These are phyloP conservation scores for Aspergillus kassunensis DNA, from an alignment of 495 filamentous ascomycete species.

Conservation along the genomic window DNA sequence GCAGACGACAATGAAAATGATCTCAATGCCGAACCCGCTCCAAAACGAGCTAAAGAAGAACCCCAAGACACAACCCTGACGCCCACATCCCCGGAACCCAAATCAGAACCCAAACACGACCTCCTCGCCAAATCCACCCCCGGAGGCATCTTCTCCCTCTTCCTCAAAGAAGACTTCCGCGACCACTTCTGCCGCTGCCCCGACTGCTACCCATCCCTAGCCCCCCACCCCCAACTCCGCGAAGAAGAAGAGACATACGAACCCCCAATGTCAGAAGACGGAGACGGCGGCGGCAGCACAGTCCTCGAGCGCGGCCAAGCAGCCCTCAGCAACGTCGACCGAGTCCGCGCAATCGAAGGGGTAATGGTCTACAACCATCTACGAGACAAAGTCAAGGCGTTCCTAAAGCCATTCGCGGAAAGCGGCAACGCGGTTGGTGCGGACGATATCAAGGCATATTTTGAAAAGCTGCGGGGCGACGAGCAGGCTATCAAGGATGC, in stretches of 20 bases:
- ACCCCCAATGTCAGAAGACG: constrained; percentile 70
- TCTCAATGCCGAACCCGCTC: constrained; percentile 23
- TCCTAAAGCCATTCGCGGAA: constrained; percentile 90
- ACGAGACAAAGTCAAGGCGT: constrained; percentile 88
- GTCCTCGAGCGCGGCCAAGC: constrained; percentile 88
- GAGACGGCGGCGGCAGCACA: constrained; percentile 57
- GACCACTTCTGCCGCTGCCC: constrained; percentile 72
- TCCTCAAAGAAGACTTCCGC: constrained; percentile 73
- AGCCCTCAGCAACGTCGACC: constrained; percentile 82
- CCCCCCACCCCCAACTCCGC: constrained; percentile 68
- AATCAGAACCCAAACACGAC: constrained; percentile 33
- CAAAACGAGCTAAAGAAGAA: constrained; percentile 58
- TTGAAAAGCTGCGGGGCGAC: constrained; percentile 89
- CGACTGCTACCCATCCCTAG: constrained; percentile 69
- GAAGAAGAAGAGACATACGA: constrained; percentile 94
- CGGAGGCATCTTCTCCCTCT: constrained; percentile 64
- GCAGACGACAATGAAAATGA: constrained; percentile 53
- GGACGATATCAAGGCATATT: constrained; percentile 94
- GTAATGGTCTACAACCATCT: constrained; percentile 96
- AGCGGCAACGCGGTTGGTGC: constrained; percentile 79
- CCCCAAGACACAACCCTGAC: constrained; percentile 17
- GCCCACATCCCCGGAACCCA: constrained; percentile 18
- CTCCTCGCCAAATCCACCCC: constrained; percentile 48
- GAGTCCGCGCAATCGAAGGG: constrained; percentile 89
- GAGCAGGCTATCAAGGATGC: constrained; percentile 54